phyloP scores from a whole-genome alignment of 2,329 filamentous ascomycete species.

The Achaetomium macrosporum region DNA sequence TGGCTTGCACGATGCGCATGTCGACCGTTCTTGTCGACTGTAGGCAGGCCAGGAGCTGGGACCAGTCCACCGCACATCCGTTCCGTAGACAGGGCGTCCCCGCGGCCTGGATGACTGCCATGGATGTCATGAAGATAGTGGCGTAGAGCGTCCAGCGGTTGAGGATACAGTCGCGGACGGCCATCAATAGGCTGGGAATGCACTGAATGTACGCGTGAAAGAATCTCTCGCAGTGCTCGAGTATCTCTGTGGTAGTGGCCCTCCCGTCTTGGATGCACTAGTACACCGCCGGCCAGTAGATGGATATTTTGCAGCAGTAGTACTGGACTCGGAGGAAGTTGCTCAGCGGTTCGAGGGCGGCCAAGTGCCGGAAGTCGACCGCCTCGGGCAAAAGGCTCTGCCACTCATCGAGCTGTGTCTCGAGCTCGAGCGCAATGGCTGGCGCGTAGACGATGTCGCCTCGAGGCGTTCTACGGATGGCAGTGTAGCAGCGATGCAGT shows the following conservation, averaged over 20 bases:
- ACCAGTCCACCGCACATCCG: constrained; percentile 4
- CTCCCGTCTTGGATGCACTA: constrained; percentile 4
- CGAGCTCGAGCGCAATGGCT: constrained; percentile 3
- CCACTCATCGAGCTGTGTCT: constrained; percentile 5
- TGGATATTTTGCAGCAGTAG: constrained; percentile 2
- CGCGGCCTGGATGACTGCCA: constrained; percentile 3
- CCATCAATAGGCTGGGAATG: not conserved
- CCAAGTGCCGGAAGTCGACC: constrained; percentile 1
- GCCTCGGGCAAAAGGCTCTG: constrained; percentile 2
- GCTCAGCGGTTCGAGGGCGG: not conserved
- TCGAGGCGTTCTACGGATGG: constrained; percentile 4
- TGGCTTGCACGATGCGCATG: constrained; percentile 1
- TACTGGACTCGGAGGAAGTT: constrained; percentile 4
- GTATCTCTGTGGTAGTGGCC: not conserved
- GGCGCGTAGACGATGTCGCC: constrained; percentile 4
- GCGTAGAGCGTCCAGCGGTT: constrained; percentile 7
- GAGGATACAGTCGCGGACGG: constrained; percentile 3
- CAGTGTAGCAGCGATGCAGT: constrained; percentile 5
- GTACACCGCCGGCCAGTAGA: constrained; percentile 6
- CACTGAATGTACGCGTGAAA: constrained; percentile 1
- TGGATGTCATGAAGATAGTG: constrained; percentile 1
- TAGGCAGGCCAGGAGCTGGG: not conserved
- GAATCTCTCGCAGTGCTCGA: constrained; percentile 5
- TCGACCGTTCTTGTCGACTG: constrained; percentile 1
- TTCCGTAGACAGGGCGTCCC: not conserved